Conservation (phyloP, 768 basidiomycete genomes). For the Pleurotus salmoneostramineus region DNA sequence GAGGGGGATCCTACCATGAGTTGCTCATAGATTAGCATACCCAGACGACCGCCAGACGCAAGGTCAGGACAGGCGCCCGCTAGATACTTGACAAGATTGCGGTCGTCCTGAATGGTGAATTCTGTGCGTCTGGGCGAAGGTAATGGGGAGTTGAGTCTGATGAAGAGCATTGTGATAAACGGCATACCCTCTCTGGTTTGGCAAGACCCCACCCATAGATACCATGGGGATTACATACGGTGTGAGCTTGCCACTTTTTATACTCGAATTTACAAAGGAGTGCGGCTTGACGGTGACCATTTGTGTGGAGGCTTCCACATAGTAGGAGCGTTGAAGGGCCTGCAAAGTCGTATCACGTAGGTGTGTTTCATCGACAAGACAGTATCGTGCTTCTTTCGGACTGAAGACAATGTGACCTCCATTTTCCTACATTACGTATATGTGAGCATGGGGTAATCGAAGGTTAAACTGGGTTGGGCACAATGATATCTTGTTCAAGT, state of each 20-base stretch:
- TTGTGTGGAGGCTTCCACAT: constrained; percentile 2
- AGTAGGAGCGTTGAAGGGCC: constrained; percentile 14
- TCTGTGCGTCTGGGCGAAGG: constrained; percentile 14
- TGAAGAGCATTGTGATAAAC: not conserved
- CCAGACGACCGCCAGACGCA: constrained; percentile 33
- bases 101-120: constrained; percentile 36
- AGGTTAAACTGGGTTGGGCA: not conserved
- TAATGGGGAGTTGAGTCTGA: not conserved
- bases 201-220: constrained; percentile 15
- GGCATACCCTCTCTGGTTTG: not conserved
- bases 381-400: constrained; percentile 15
- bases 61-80: constrained; percentile 30
- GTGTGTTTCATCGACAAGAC: constrained; percentile 16
- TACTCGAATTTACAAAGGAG: constrained; percentile 14
- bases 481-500: constrained; percentile 29
- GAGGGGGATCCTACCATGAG: constrained; percentile 18
- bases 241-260: constrained; percentile 7
- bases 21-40: constrained; percentile 27
- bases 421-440: constrained; percentile 8
- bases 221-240: constrained; percentile 4
- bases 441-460: not conserved
- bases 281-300: constrained; percentile 17
- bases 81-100: constrained; percentile 30
- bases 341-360: constrained; percentile 7
- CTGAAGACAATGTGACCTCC: constrained; percentile 16